A percentile compares a stretch with the other conserved stretches of the same genome.
phyloP scores from a whole-genome alignment of 345 rosid genomes.

The Populus simonii region DNA sequence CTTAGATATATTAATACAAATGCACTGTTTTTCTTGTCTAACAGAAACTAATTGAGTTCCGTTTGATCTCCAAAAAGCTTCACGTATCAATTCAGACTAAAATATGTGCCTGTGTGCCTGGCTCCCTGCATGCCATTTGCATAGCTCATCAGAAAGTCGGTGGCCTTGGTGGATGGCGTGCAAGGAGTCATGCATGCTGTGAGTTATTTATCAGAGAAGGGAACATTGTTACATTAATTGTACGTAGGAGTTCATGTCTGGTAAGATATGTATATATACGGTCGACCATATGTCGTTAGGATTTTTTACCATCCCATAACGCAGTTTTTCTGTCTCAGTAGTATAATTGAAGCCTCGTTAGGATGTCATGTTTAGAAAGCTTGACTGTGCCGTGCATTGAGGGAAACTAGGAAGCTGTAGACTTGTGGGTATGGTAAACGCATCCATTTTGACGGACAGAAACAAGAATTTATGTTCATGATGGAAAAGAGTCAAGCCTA shows the following conservation, averaged over 20 bases:
- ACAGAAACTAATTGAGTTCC: no score
- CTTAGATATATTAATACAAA: neutral
- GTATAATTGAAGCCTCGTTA: neutral
- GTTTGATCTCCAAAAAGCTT: no score
- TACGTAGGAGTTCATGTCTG: neutral
- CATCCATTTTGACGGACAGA: neutral
- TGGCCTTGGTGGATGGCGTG: slow-evolving; percentile 48
- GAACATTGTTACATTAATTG: neutral
- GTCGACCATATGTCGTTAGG: neutral
- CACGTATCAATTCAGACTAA: no score
- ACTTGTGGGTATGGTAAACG: neutral
- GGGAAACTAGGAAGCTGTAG: neutral
- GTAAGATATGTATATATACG: neutral
- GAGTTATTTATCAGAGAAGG: neutral
- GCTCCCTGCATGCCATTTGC: slow-evolving; percentile 63
- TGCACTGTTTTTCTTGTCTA: no score
- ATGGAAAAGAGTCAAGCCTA: neutral
- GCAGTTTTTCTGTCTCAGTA: neutral
- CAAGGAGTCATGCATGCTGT: slow-evolving; percentile 52
- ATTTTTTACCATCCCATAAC: neutral
- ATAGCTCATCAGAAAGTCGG: slow-evolving; percentile 30
- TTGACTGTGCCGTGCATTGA: neutral
- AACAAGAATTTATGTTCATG: neutral
- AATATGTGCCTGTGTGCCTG: slow-evolving; percentile 35
- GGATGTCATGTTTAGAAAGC: neutral